phyloP scores from a whole-genome alignment of 2,329 filamentous ascomycete species.

The Bipolaris cookei region DNA sequence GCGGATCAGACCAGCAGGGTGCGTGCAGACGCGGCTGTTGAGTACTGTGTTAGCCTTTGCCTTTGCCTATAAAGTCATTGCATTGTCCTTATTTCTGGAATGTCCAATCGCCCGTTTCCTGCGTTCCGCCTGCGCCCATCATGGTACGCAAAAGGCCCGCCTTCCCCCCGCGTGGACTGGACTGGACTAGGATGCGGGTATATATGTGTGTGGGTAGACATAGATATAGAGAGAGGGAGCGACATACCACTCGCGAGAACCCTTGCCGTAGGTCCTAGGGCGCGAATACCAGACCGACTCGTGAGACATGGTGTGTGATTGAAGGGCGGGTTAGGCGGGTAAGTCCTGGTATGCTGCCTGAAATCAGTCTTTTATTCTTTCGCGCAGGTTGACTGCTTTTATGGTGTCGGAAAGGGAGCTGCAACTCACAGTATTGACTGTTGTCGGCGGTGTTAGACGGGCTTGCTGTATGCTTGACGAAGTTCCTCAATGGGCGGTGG shows the following conservation, averaged over 20 bases:
- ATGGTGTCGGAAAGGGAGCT: not conserved
- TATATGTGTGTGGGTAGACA: too few relatives aligned
- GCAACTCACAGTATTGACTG: conserved; percentile 16
- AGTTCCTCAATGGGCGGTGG: conserved; percentile 8
- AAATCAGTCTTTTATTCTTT: not conserved
- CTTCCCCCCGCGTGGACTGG: not conserved
- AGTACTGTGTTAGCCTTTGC: conserved; percentile 35
- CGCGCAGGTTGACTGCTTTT: not conserved
- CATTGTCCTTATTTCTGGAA: too few relatives aligned
- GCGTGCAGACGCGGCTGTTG: conserved; percentile 80
- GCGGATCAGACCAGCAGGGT: conserved; percentile 98
- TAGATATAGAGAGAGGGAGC: conserved; percentile 10
- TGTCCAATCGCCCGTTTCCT: conserved; percentile 3
- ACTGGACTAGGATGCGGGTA: too few relatives aligned
- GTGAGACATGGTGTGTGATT: conserved; percentile 75
- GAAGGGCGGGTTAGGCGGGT: conserved; percentile 11
- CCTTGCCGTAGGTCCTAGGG: conserved; percentile 97
- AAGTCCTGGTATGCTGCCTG: conserved; percentile 9
- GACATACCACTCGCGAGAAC: conserved; percentile 88
- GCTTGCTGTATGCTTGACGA: conserved; percentile 16
- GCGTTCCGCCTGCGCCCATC: conserved; percentile 4
- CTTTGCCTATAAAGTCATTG: too few relatives aligned
- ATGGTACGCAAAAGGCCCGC: conserved; percentile 28
- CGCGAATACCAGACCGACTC: conserved; percentile 99
- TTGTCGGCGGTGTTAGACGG: conserved; percentile 16